These are phyloP conservation scores for Boletus rufocinnamomeus DNA, from an alignment of 768 basidiomycete genomes.

Conservation along the genomic window DNA sequence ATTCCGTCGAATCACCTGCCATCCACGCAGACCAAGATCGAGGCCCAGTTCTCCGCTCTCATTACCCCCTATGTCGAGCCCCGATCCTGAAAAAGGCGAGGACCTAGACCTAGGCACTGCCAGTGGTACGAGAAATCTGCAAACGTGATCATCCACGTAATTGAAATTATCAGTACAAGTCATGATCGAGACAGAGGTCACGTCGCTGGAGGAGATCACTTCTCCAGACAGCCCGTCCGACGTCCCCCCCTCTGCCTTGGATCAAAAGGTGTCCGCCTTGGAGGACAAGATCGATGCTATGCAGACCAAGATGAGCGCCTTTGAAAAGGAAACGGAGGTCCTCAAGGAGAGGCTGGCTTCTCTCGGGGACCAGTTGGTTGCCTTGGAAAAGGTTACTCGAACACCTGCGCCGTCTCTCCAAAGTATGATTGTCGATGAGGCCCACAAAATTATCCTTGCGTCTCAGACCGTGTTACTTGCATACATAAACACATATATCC, in stretches of 20 bases:
- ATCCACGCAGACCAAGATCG: not conserved
- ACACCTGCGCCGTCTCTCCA: not conserved
- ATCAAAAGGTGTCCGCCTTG: not conserved
- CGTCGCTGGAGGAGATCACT: not conserved
- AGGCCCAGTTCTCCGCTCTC: constrained; percentile 18
- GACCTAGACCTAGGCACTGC: not conserved
- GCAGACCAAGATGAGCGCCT: not conserved
- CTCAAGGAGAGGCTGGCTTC: constrained; percentile 5
- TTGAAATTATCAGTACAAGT: not conserved
- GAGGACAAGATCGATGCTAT: not conserved
- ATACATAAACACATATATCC: constrained; percentile 11
- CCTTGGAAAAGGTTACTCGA: constrained; percentile 5
- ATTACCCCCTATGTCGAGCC: constrained; percentile 12
- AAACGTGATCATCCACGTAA: constrained; percentile 3
- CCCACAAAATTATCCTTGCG: not conserved
- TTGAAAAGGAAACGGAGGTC: constrained; percentile 3
- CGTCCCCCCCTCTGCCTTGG: not conserved
- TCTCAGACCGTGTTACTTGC: constrained; percentile 1
- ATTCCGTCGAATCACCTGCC: not conserved
- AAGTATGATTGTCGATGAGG: constrained; percentile 5
- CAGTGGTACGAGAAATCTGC: constrained; percentile 2
- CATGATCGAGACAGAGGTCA: not conserved
- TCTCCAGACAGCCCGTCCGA: not conserved
- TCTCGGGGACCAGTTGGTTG: constrained; percentile 4
- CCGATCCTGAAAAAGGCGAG: not conserved